phyloP scores from a whole-genome alignment of 169 alveolate genomes.

The Plasmodium relictum region DNA sequence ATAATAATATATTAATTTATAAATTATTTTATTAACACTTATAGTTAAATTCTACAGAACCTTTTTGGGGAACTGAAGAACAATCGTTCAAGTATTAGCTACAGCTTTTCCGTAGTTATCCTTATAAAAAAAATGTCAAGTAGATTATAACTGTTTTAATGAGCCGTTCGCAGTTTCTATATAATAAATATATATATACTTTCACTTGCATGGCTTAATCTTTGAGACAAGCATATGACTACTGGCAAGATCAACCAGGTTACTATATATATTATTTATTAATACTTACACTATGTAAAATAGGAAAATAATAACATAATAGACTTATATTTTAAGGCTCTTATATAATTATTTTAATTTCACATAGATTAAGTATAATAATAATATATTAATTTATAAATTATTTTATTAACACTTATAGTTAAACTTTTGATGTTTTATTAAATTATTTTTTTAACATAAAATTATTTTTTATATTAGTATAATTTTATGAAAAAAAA shows the following conservation, averaged over 20 bases:
- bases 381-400: neutral
- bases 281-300: neutral
- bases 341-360: neutral
- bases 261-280: slow-evolving; percentile 79
- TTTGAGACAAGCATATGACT: slow-evolving; percentile 97
- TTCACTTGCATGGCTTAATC: slow-evolving; percentile 97
- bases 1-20: neutral
- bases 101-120: slow-evolving; percentile 80
- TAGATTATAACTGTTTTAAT: slow-evolving; percentile 85
- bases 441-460: neutral
- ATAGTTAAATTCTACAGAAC: neutral
- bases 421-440: neutral
- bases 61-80: neutral
- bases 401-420: neutral
- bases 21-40: neutral
- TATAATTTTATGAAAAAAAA: slow-evolving; percentile 1
- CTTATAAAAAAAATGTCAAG: slow-evolving; percentile 70
- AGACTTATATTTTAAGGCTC: no score
- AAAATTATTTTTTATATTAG: neutral
- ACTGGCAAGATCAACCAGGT: slow-evolving; percentile 99
- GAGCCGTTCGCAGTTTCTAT: slow-evolving; percentile 89
- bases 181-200: slow-evolving; percentile 79
- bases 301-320: neutral
- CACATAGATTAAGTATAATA: neutral
- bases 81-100: slow-evolving; percentile 74